Conservation (phyloP, 768 basidiomycete species). For the Gautieria morchelliformis region DNA sequence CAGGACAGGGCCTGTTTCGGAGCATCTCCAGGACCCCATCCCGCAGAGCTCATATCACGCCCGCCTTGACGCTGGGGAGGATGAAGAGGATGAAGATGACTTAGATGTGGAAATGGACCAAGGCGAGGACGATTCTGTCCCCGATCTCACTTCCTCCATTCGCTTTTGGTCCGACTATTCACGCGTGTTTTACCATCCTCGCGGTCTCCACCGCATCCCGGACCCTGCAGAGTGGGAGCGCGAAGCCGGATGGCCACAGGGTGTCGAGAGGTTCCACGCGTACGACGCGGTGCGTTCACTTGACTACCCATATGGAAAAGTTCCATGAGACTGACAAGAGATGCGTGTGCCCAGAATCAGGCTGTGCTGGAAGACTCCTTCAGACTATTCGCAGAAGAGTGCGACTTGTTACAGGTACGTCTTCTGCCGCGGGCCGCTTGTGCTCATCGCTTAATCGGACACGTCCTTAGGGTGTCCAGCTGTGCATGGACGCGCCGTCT, state of each 20-base stretch:
- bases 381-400: slow-evolving; percentile 63
- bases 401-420: slow-evolving; percentile 59
- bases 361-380: slow-evolving; percentile 62
- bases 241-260: slow-evolving; percentile 47
- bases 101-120: slow-evolving; percentile 18
- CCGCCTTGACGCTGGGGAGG: slow-evolving; percentile 23
- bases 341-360: slow-evolving; percentile 32
- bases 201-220: slow-evolving; percentile 54
- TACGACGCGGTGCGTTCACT: slow-evolving; percentile 40
- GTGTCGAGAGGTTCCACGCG: slow-evolving; percentile 40
- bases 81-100: slow-evolving; percentile 7
- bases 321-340: slow-evolving; percentile 2
- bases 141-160: slow-evolving; percentile 26
- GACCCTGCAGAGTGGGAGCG: slow-evolving; percentile 47
- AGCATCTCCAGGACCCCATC: slow-evolving; percentile 45
- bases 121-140: slow-evolving; percentile 8
- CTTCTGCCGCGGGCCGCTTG: neutral
- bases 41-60: slow-evolving; percentile 46
- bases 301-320: neutral
- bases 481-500: slow-evolving; percentile 34
- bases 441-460: neutral
- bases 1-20: slow-evolving; percentile 42
- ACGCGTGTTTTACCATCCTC: slow-evolving; percentile 54
- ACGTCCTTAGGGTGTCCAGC: slow-evolving; percentile 51
- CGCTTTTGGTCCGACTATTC: slow-evolving; percentile 62